Evolutionary conservation across 2,329 filamentous ascomycete genomes (phyloP).

Genomic region (Alternaria dauci): DNA sequence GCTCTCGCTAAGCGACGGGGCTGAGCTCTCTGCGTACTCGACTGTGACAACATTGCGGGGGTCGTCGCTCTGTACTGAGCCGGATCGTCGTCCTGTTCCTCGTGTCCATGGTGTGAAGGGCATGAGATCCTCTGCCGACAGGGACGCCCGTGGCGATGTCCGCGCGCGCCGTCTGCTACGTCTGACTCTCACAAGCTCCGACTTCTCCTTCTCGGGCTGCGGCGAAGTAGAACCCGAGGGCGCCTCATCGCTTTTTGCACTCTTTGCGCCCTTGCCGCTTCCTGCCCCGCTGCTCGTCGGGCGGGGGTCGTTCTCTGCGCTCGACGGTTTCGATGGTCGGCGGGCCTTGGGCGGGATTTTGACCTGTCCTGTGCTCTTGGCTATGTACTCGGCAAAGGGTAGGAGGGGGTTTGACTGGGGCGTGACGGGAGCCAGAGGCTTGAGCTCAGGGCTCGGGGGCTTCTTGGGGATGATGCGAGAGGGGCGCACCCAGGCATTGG

Average conservation of each 20-base stretch:
- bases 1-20: constrained; percentile 22
- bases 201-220: constrained; percentile 26
- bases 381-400: constrained; percentile 36
- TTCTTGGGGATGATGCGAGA: constrained; percentile 38
- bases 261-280: constrained; percentile 35
- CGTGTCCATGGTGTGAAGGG: constrained; percentile 28
- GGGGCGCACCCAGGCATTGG: constrained; percentile 52
- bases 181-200: constrained; percentile 41
- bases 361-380: constrained; percentile 40
- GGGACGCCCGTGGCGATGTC: constrained; percentile 44
- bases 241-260: constrained; percentile 32
- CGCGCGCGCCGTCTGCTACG: constrained; percentile 37
- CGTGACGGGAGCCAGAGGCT: constrained; percentile 17
- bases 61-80: constrained; percentile 36
- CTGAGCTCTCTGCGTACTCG: constrained; percentile 37
- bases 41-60: constrained; percentile 36
- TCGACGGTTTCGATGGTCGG: constrained; percentile 41
- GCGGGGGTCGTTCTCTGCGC: constrained; percentile 43
- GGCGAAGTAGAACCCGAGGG: constrained; percentile 31
- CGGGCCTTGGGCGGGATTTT: constrained; percentile 33
- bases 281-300: constrained; percentile 47
- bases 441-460: constrained; percentile 17
- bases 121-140: constrained; percentile 43
- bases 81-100: constrained; percentile 32
- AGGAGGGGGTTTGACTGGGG: constrained; percentile 27